Evolutionary conservation across 2,329 filamentous ascomycete species (phyloP).

Genomic region (Aurifilum marmelostoma): DNA sequence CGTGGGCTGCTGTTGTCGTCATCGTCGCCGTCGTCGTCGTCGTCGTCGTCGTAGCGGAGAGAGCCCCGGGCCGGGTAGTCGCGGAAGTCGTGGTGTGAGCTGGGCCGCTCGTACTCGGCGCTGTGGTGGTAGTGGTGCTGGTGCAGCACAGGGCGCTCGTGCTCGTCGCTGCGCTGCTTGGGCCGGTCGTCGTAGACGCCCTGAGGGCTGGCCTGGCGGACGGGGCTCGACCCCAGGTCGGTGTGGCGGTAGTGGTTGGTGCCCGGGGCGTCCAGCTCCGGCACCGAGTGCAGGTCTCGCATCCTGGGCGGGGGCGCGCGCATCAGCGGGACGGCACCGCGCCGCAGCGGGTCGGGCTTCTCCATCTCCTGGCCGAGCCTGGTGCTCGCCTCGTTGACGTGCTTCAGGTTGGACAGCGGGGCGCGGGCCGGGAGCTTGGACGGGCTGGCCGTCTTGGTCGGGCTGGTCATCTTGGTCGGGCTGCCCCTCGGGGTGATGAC

Average conservation of each 20-base stretch:
- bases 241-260: constrained; percentile 51
- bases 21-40: too few relatives aligned
- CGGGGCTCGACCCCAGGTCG: constrained; percentile 57
- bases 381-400: constrained; percentile 82
- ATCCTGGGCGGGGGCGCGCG: constrained; percentile 86
- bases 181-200: constrained; percentile 78
- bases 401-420: constrained; percentile 69
- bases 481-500: constrained; percentile 48
- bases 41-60: constrained; percentile 24
- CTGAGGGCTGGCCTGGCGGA: constrained; percentile 70
- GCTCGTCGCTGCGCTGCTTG: constrained; percentile 34
- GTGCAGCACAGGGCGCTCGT: constrained; percentile 38
- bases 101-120: constrained; percentile 39
- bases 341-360: constrained; percentile 44
- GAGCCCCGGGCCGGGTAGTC: constrained; percentile 38
- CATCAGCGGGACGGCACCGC: constrained; percentile 53
- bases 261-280: constrained; percentile 54
- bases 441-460: constrained; percentile 67
- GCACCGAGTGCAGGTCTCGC: constrained; percentile 70
- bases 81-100: constrained; percentile 46
- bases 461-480: constrained; percentile 67
- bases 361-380: constrained; percentile 54
- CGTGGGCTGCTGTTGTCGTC: constrained; percentile 33
- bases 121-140: constrained; percentile 36
- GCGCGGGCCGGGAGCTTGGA: constrained; percentile 71